Conservation (phyloP, 208 protist genomes). For the Wallacemonas collosoma region DNA sequence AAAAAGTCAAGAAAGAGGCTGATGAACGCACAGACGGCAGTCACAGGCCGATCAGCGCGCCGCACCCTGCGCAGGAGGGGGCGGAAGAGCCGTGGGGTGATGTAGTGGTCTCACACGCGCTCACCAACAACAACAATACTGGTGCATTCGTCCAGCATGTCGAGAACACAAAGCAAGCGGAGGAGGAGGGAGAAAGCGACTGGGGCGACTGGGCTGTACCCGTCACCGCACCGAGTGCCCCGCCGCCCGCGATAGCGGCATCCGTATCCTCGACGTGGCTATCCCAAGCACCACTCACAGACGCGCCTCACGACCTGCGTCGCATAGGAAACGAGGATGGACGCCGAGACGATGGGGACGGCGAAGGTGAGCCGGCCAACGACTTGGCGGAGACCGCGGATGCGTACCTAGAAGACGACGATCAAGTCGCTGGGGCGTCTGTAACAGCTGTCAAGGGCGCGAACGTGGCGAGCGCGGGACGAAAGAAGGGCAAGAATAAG, state of each 20-base stretch:
- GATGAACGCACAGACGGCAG: not conserved
- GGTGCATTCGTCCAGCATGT: not conserved
- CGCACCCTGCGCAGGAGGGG: no score
- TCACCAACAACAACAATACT: no score
- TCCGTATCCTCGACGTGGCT: not conserved
- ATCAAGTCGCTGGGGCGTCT: not conserved
- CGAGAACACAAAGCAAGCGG: not conserved
- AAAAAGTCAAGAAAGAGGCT: not conserved
- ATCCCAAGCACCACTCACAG: not conserved
- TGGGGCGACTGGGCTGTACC: not conserved
- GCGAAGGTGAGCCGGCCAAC: slow-evolving; percentile 1
- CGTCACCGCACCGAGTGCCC: not conserved
- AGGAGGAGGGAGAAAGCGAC: not conserved
- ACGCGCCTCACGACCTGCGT: no score
- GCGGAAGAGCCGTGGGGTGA: not conserved
- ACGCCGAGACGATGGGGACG: not conserved
- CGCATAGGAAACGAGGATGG: no score
- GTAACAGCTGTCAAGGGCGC: not conserved
- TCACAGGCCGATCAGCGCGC: no score
- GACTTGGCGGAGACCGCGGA: not conserved
- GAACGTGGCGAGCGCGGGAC: not conserved
- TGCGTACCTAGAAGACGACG: not conserved
- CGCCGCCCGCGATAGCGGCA: no score
- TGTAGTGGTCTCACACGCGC: not conserved
- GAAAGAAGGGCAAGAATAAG: not conserved